A percentile compares a stretch with the other conserved stretches of the same genome.
Evolutionary conservation across 495 filamentous ascomycete species (phyloP).

Genomic region (Chaetomidium leptoderma): DNA sequence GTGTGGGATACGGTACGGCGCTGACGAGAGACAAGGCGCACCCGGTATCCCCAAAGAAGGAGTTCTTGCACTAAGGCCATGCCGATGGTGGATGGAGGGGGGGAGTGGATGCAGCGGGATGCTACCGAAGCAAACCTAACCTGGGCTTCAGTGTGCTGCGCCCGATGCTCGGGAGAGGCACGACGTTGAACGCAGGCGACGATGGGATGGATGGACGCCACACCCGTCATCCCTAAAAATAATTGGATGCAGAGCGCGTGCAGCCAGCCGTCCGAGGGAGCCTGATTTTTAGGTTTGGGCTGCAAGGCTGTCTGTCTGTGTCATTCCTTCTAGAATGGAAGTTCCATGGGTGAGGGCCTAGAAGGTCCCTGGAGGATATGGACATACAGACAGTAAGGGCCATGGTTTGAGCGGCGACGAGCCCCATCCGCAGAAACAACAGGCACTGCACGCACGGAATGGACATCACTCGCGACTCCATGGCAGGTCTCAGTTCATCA

Average conservation of each 20-base stretch:
- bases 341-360: background rate
- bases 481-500: background rate
- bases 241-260: slow-evolving; percentile 4
- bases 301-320: background rate
- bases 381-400: too few species aligned
- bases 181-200: background rate
- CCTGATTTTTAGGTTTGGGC: slow-evolving; percentile 7
- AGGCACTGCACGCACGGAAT: too few species aligned
- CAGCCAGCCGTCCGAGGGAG: background rate
- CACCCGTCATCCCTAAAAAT: slow-evolving; percentile 19
- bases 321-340: background rate
- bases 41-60: too few species aligned
- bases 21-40: slow-evolving; percentile 3
- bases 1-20: slow-evolving; percentile 10
- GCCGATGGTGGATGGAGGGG: background rate
- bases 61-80: background rate
- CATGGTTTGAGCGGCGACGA: too few species aligned
- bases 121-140: background rate
- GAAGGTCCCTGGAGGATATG: too few species aligned
- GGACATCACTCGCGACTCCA: background rate
- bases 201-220: slow-evolving; percentile 6
- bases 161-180: background rate
- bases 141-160: background rate
- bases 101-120: background rate
- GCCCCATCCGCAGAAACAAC: too few species aligned